Base-by-base conservation (phyloP, 805 yeast genomes). In the Metschnikowia anglica region DNA sequence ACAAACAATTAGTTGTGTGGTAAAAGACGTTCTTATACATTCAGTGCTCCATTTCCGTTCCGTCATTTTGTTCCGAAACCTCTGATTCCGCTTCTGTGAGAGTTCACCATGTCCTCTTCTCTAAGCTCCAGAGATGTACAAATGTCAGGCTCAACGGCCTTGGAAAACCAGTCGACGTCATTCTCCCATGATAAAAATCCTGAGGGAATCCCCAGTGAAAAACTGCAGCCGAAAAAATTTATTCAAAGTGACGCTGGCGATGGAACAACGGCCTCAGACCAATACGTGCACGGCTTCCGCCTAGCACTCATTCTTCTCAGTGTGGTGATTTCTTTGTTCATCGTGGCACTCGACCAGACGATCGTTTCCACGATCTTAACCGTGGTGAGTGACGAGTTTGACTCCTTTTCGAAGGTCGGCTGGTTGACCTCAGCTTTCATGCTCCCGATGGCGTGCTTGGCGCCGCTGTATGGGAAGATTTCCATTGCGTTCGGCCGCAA, bases 401-500 rank as follows among this genome's bases (percentile, higher is more conserved):
- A 69, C 17, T 66, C 68, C 3, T 80, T 76, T 50, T 68, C 73
- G 5, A 70, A 77, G 43, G 65, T 80, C 6, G 81, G 81, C 3
- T 81, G 88, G 86, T 56, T 81, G 20, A 61, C 79, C 6, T 61
- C 81, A 0, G 83, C 79, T 1, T 81, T 71, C 55, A 54, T 77
- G 54, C 59, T 81, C 35, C 76, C 84, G 1, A 68, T 74, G 65
- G 79, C 81, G 1, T 65, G 74, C 20, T 61, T 78, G 21, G 68
- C 78, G 1, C 76, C 80, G 12, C 57, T 76, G n/a, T 81, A 81
- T 72, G 85, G 85, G 12, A 71, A 74, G 31, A 39, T 80, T 1
- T 70, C 83, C 9, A 73, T 79, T 27, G 73, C 78, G 0, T 70
- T 76, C 55, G 88, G 86, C 7, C 67, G 86, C 36, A 78, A 79